Conservation (phyloP, 805 yeast species). For the Kodamaea laetipori region DNA sequence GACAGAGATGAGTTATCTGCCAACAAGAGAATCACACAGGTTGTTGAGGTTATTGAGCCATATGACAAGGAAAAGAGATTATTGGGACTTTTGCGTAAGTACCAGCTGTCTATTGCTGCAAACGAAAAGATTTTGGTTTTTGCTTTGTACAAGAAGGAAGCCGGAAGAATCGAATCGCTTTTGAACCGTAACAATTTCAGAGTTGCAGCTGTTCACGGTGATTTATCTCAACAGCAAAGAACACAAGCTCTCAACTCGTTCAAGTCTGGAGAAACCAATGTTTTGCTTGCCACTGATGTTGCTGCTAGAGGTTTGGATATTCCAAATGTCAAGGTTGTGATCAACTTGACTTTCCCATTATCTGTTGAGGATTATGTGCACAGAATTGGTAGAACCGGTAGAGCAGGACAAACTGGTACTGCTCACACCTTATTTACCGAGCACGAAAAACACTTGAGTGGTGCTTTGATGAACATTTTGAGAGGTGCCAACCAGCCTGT, state of each 20-base stretch:
- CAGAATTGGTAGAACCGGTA: conserved; percentile 96
- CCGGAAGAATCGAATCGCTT: conserved; percentile 81
- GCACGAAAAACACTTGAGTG: conserved; percentile 93
- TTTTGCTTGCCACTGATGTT: conserved; percentile 94
- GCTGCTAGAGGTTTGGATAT: conserved; percentile 98
- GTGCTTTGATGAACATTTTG: conserved; percentile 88
- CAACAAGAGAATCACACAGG: conserved; percentile 88
- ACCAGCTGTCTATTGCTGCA: conserved; percentile 63
- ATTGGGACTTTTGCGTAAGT: conserved; percentile 68
- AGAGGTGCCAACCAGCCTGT: conserved; percentile 94
- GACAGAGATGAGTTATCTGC: conserved; percentile 93
- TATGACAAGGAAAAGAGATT: conserved; percentile 76
- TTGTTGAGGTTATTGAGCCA: conserved; percentile 85
- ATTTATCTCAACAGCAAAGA: conserved; percentile 88
- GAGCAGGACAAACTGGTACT: conserved; percentile 94
- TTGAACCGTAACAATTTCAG: conserved; percentile 71
- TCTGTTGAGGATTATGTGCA: conserved; percentile 97
- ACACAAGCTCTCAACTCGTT: conserved; percentile 82
- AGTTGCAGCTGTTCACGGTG: conserved; percentile 96
- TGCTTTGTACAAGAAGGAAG: conserved; percentile 96
- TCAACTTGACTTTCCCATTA: conserved; percentile 92
- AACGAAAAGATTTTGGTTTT: conserved; percentile 87
- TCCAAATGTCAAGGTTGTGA: conserved; percentile 94
- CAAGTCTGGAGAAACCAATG: conserved; percentile 73
- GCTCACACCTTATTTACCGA: conserved; percentile 97